A percentile compares a stretch with the other conserved stretches of the same genome.
Conservation (phyloP, 352 stramenopile genomes). For the Globisporangium nunn region DNA sequence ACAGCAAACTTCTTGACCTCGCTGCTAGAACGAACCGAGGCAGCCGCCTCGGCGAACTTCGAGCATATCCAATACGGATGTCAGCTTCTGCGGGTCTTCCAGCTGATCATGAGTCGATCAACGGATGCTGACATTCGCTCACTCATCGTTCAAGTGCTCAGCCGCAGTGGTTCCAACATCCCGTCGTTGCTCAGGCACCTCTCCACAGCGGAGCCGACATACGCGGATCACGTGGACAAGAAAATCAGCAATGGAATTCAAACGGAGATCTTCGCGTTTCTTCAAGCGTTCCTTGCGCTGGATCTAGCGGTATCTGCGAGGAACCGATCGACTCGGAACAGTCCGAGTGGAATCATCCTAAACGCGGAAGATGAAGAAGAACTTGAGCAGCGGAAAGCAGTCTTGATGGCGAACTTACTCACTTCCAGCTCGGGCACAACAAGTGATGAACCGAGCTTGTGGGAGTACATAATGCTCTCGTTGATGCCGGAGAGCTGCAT, state of each 20-base stretch:
- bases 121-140: constrained; percentile 37
- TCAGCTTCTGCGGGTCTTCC: constrained; percentile 28
- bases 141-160: constrained; percentile 27
- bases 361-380: constrained; percentile 32
- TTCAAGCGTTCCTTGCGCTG: constrained; percentile 29
- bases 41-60: background rate
- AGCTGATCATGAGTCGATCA: constrained; percentile 26
- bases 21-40: constrained; percentile 12
- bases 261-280: constrained; percentile 21
- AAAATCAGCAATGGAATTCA: constrained; percentile 15
- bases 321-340: constrained; percentile 10
- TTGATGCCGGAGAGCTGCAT: constrained; percentile 13
- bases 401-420: constrained; percentile 39
- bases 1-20: constrained; percentile 20
- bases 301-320: constrained; percentile 23
- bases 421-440: constrained; percentile 21
- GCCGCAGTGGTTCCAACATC: constrained; percentile 18
- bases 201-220: background rate
- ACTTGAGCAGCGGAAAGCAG: constrained; percentile 52
- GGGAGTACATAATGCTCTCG: constrained; percentile 28
- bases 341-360: background rate
- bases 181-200: constrained; percentile 19
- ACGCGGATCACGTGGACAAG: background rate
- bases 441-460: constrained; percentile 26
- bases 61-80: constrained; percentile 12